Conservation (phyloP, 2,329 filamentous ascomycete genomes). For the Paecilomyces fulvus region DNA sequence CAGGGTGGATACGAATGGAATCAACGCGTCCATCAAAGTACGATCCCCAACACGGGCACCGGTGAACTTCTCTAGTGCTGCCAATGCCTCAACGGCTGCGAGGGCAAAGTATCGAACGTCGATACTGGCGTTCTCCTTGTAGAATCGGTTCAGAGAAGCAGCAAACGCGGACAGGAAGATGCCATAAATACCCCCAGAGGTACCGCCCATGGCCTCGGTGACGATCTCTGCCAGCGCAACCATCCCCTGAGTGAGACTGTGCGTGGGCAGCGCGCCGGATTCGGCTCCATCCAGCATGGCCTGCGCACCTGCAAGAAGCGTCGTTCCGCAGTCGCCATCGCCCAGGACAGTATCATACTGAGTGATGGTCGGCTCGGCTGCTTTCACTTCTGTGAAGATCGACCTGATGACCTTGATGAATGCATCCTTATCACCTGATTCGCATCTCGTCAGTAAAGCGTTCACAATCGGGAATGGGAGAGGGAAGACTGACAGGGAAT, state of each 20-base stretch:
- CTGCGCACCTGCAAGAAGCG: slow-evolving; percentile 47
- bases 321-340: slow-evolving; percentile 60
- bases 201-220: slow-evolving; percentile 57
- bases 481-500: background rate
- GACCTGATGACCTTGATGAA: background rate
- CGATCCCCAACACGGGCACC: background rate
- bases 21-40: background rate
- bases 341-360: slow-evolving; percentile 56
- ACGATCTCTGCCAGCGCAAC: slow-evolving; percentile 39
- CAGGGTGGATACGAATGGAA: background rate
- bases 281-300: slow-evolving; percentile 15
- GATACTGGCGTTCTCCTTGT: background rate
- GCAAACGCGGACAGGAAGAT: slow-evolving; percentile 6
- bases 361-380: slow-evolving; percentile 52
- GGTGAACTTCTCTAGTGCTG: background rate
- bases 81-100: background rate
- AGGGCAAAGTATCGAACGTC: background rate
- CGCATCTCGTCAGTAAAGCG: background rate
- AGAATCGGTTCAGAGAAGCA: background rate
- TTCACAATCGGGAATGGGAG: background rate
- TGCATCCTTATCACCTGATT: background rate
- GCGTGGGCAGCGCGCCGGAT: background rate
- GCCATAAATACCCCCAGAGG: slow-evolving; percentile 54
- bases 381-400: background rate
- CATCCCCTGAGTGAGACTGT: background rate